phyloP scores from a whole-genome alignment of 2,329 filamentous ascomycete species.

The Corynespora cassiicola region DNA sequence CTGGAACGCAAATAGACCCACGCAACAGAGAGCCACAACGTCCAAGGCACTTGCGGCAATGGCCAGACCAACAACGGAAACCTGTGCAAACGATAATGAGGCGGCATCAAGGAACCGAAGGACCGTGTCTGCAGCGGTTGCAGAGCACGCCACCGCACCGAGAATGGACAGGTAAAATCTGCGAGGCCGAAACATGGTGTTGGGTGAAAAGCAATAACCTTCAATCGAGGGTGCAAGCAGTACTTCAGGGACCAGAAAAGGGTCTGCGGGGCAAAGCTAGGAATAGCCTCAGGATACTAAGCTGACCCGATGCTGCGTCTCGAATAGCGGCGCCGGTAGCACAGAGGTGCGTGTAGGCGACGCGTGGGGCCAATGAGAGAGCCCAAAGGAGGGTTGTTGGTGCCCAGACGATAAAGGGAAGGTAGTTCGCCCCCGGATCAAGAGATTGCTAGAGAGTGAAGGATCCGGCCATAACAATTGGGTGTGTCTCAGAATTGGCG shows the following conservation, averaged over 20 bases:
- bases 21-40: slow-evolving; percentile 32
- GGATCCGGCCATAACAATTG: slow-evolving; percentile 15
- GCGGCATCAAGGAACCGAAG: slow-evolving; percentile 44
- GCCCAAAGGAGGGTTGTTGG: slow-evolving; percentile 12
- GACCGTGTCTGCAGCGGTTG: slow-evolving; percentile 43
- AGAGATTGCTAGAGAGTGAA: slow-evolving; percentile 7
- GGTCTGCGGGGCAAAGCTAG: slow-evolving; percentile 10
- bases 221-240: too few relatives aligned
- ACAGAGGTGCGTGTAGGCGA: slow-evolving; percentile 10
- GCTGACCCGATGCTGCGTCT: slow-evolving; percentile 12
- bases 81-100: slow-evolving; percentile 32
- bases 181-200: slow-evolving; percentile 30
- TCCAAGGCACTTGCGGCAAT: slow-evolving; percentile 40
- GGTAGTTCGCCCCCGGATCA: slow-evolving; percentile 5
- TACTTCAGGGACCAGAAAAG: not conserved
- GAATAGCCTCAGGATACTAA: slow-evolving; percentile 8
- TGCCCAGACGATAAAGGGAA: slow-evolving; percentile 9
- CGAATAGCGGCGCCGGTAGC: slow-evolving; percentile 7
- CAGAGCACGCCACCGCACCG: slow-evolving; percentile 39
- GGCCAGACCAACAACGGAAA: slow-evolving; percentile 32
- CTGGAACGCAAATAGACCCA: slow-evolving; percentile 37
- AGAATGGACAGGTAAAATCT: slow-evolving; percentile 40
- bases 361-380: slow-evolving; percentile 9
- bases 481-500: slow-evolving; percentile 7
- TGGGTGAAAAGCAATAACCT: slow-evolving; percentile 6